Conservation (phyloP, 2,329 filamentous ascomycete genomes). For the Pestalotiopsis sp. region DNA sequence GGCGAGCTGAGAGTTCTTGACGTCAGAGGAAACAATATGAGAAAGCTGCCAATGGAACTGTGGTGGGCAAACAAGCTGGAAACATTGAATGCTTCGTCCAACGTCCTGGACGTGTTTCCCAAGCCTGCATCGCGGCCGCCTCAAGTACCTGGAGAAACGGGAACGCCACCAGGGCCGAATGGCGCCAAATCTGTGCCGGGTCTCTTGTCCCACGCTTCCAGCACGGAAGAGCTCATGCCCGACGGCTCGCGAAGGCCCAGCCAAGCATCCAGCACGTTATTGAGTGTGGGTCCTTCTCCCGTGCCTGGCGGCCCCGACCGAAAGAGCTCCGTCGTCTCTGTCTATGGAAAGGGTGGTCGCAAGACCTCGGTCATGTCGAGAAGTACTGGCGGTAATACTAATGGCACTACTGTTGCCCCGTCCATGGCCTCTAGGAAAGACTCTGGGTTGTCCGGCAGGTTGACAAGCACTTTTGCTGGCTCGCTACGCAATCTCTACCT, state of each 20-base stretch:
- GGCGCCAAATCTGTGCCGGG: constrained; percentile 45
- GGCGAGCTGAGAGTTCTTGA: constrained; percentile 84
- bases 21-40: constrained; percentile 90
- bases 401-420: constrained; percentile 53
- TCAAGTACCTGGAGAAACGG: constrained; percentile 57
- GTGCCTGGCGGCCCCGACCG: constrained; percentile 61
- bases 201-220: constrained; percentile 64
- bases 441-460: constrained; percentile 77
- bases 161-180: constrained; percentile 18
- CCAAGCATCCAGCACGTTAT: constrained; percentile 74
- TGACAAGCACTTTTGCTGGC: constrained; percentile 84
- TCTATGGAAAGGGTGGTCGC: constrained; percentile 76
- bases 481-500: constrained; percentile 84
- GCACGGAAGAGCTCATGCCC: constrained; percentile 72
- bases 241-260: constrained; percentile 73
- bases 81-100: constrained; percentile 92
- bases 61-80: constrained; percentile 94
- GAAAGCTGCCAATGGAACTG: constrained; percentile 85
- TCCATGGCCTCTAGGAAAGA: constrained; percentile 72
- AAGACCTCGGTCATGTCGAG: constrained; percentile 84
- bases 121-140: constrained; percentile 76
- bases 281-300: constrained; percentile 77
- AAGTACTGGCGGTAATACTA: constrained; percentile 45
- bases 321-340: constrained; percentile 83
- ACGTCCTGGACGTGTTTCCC: constrained; percentile 87